Conservation (phyloP, 805 yeast genomes). For the Yarrowia divulgata region DNA sequence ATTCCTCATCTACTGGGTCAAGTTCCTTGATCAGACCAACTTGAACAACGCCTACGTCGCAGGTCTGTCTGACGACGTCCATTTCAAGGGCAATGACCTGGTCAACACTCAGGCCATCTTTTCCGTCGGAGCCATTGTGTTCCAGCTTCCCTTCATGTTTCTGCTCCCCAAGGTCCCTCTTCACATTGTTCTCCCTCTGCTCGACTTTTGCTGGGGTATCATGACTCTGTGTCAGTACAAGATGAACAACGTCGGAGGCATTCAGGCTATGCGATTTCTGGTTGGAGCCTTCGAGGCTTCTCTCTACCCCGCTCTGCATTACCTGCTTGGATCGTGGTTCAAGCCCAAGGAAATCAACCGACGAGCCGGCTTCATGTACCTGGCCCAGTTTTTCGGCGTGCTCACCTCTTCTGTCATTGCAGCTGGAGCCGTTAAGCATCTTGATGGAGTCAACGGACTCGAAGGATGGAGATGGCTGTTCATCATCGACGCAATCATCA, state of each 20-base stretch:
- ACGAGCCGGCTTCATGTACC: slow-evolving; percentile 65
- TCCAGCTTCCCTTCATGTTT: slow-evolving; percentile 68
- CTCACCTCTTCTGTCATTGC: slow-evolving; percentile 68
- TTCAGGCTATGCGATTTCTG: slow-evolving; percentile 68
- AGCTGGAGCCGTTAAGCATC: slow-evolving; percentile 58
- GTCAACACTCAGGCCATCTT: slow-evolving; percentile 64
- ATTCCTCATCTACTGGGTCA: slow-evolving; percentile 70
- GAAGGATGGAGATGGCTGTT: slow-evolving; percentile 77
- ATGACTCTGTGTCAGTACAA: slow-evolving; percentile 64
- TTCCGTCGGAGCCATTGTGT: slow-evolving; percentile 63
- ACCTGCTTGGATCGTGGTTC: slow-evolving; percentile 60
- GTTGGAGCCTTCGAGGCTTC: slow-evolving; percentile 74
- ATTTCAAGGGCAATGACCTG: slow-evolving; percentile 66
- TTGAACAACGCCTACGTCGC: slow-evolving; percentile 69
- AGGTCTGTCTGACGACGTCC: slow-evolving; percentile 63
- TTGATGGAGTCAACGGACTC: slow-evolving; percentile 61
- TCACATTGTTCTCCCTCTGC: slow-evolving; percentile 58
- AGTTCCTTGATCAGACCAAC: slow-evolving; percentile 66
- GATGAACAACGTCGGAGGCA: slow-evolving; percentile 57
- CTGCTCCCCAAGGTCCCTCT: slow-evolving; percentile 63
- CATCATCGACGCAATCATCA: slow-evolving; percentile 66
- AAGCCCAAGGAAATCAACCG: slow-evolving; percentile 63
- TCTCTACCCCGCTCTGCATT: slow-evolving; percentile 58
- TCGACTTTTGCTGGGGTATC: slow-evolving; percentile 72
- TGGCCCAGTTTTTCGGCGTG: slow-evolving; percentile 67